Conservation (phyloP, 208 protist species). For the Lotmaria passim region DNA sequence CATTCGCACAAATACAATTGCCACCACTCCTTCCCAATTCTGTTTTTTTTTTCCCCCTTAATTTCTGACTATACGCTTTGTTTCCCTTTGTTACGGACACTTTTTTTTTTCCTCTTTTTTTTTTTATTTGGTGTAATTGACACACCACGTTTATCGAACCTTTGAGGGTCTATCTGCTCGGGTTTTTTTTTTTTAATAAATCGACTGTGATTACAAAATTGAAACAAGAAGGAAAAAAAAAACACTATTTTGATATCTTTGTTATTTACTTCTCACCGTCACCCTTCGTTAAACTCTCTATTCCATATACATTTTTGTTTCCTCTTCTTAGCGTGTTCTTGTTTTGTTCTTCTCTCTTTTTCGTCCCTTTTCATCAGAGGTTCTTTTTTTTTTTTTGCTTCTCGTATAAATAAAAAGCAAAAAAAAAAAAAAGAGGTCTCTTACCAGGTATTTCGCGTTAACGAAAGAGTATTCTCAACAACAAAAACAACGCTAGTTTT, state of each 20-base stretch:
- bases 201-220: conserved; percentile 4
- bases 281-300: not conserved
- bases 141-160: not conserved
- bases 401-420: not conserved
- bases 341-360: conserved; percentile 20
- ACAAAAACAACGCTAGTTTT: not conserved
- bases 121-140: not conserved
- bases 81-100: no score
- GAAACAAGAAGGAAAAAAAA: conserved; percentile 1
- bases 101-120: not conserved
- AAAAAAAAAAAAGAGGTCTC: not conserved
- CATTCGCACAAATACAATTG: no score
- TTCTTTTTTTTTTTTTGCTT: not conserved
- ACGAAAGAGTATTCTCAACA: no score
- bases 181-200: conserved; percentile 10
- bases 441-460: not conserved
- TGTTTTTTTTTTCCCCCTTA: no score
- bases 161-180: conserved; percentile 6
- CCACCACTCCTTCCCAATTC: no score
- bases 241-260: conserved; percentile 5
- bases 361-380: conserved; percentile 2
- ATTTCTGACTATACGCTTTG: not conserved
- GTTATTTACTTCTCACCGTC: conserved; percentile 1
- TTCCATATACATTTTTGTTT: conserved; percentile 2
- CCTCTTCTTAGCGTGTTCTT: not conserved